Conservation (phyloP, 2,329 filamentous ascomycete genomes). For the Cordyceps javanica region DNA sequence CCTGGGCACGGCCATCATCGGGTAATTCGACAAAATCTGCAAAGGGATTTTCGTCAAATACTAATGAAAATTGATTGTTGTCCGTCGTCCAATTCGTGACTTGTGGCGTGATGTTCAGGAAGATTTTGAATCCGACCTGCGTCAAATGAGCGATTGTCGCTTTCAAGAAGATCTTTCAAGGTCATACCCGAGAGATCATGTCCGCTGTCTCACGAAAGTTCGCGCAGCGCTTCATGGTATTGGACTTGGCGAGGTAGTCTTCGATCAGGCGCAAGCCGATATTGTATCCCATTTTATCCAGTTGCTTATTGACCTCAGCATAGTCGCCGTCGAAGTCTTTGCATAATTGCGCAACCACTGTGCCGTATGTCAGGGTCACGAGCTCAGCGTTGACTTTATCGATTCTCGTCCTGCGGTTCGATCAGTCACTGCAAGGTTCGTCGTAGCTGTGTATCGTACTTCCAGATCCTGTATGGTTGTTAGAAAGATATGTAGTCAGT, state of each 20-base stretch:
- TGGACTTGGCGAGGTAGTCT: slow-evolving; percentile 94
- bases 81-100: slow-evolving; percentile 95
- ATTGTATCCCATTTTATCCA: slow-evolving; percentile 99
- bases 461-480: slow-evolving; percentile 69
- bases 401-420: slow-evolving; percentile 68
- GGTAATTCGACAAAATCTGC: slow-evolving; percentile 97
- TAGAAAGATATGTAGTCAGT: slow-evolving; percentile 21
- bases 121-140: slow-evolving; percentile 97
- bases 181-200: slow-evolving; percentile 78
- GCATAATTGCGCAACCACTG: slow-evolving; percentile 92
- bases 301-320: slow-evolving; percentile 89
- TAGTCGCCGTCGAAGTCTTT: slow-evolving; percentile 96
- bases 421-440: slow-evolving; percentile 14
- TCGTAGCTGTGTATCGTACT: slow-evolving; percentile 49
- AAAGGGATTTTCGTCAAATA: slow-evolving; percentile 95
- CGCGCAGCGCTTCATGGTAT: slow-evolving; percentile 77
- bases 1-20: slow-evolving; percentile 90
- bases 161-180: neutral
- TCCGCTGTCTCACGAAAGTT: slow-evolving; percentile 96
- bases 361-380: slow-evolving; percentile 95
- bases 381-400: slow-evolving; percentile 98
- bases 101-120: slow-evolving; percentile 90
- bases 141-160: neutral
- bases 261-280: slow-evolving; percentile 94
- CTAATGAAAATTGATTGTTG: slow-evolving; percentile 90